A percentile compares a stretch with the other conserved stretches of the same genome.
Conservation (phyloP, 176 grass and related monocot genomes). For the Puya raimondii region DNA sequence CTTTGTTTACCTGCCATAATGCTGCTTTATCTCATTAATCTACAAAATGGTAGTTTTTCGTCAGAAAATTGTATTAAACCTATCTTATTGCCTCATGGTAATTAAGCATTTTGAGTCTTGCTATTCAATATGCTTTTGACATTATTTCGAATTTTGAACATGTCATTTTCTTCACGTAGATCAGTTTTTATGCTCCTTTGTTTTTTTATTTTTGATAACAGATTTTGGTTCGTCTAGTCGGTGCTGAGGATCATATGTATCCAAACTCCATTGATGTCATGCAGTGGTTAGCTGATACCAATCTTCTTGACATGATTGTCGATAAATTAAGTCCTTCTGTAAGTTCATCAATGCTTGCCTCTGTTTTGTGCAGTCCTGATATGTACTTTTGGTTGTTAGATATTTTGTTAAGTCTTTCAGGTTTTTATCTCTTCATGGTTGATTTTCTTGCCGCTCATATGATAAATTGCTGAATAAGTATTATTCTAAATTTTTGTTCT, state of each 20-base stretch:
- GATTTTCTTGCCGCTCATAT: too few species aligned
- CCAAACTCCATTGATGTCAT: slow-evolving; percentile 18
- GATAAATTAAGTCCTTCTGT: slow-evolving; percentile 19
- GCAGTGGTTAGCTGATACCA: slow-evolving; percentile 21
- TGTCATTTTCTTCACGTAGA: not conserved
- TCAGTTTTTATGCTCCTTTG: not conserved
- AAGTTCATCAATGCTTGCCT: not conserved
- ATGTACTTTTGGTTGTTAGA: not conserved
- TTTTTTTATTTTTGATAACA: not conserved
- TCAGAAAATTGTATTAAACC: too few species aligned
- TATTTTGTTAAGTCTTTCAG: not conserved
- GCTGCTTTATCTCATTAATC: not conserved
- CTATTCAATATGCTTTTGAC: not conserved
- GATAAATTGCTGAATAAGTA: too few species aligned
- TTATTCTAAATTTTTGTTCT: too few species aligned
- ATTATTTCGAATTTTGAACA: not conserved
- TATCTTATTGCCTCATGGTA: too few species aligned
- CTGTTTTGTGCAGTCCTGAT: not conserved
- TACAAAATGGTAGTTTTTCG: not conserved
- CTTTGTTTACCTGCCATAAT: not conserved
- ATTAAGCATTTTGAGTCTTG: not conserved
- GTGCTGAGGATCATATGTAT: slow-evolving; percentile 25
- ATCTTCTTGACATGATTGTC: slow-evolving; percentile 28
- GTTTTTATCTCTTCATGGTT: too few species aligned
- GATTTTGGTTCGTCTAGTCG: slow-evolving; percentile 23